A percentile compares a stretch with the other conserved stretches of the same genome.
phyloP scores from a whole-genome alignment of 2,329 filamentous ascomycete genomes.

The Fusarium nygamai region DNA sequence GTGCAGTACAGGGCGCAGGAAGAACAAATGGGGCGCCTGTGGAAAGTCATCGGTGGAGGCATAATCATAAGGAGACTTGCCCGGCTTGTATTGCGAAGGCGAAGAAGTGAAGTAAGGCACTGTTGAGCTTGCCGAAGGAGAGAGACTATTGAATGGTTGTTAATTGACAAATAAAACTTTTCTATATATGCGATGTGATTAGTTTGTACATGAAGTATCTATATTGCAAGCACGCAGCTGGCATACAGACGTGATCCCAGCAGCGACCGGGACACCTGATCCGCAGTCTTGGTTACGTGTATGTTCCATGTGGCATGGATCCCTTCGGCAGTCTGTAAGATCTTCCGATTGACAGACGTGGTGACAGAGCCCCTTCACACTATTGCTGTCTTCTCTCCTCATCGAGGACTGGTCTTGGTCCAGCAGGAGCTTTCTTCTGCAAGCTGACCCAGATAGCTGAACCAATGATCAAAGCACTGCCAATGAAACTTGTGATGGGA shows the following conservation, averaged over 20 bases:
- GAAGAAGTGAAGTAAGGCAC: neutral
- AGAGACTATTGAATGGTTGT: fast-evolving
- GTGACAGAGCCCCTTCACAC: fast-evolving
- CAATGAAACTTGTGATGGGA: constrained; percentile 50
- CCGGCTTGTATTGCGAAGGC: neutral
- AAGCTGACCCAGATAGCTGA: constrained; percentile 55
- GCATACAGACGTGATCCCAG: too few relatives aligned
- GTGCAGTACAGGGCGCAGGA: neutral
- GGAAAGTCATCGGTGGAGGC: neutral
- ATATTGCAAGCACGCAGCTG: neutral
- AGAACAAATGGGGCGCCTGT: constrained; percentile 9
- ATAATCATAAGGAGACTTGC: neutral
- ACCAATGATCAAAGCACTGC: constrained; percentile 53
- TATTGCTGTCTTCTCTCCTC: constrained; percentile 48
- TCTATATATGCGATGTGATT: neutral
- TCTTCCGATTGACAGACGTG: fast-evolving
- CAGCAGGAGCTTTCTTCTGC: constrained; percentile 49
- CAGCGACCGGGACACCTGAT: neutral
- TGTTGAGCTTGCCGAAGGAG: fast-evolving
- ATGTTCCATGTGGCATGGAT: neutral
- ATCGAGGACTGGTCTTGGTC: constrained; percentile 39
- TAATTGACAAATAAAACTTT: neutral
- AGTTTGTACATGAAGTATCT: neutral
- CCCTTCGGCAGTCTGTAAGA: fast-evolving
- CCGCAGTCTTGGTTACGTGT: fast-evolving